A percentile compares a stretch with the other conserved stretches of the same genome.
phyloP scores from a whole-genome alignment of 176 grass and related monocot genomes.

The Lolium perenne region DNA sequence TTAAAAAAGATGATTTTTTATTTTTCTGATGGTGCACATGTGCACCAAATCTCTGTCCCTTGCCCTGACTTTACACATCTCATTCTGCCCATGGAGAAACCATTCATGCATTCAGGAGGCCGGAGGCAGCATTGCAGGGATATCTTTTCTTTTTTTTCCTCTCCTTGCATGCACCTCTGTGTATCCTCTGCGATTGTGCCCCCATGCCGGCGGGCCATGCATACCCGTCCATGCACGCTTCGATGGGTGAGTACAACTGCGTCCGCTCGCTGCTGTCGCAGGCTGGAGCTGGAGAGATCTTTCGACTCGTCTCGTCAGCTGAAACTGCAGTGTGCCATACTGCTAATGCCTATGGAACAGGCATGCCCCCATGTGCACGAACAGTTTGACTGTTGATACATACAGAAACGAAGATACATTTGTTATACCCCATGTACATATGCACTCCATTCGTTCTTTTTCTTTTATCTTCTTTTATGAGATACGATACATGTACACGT shows the following conservation, averaged over 20 bases:
- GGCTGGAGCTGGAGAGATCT: not conserved
- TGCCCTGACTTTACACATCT: too few relatives aligned
- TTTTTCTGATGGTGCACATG: too few relatives aligned
- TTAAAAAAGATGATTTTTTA: too few relatives aligned
- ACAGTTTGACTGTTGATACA: not conserved
- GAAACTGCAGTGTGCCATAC: too few relatives aligned
- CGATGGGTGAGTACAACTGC: not conserved
- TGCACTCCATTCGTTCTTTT: not conserved
- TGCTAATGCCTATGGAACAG: too few relatives aligned
- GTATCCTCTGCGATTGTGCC: not conserved
- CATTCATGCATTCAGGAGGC: not conserved
- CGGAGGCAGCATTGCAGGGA: not conserved
- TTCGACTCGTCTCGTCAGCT: not conserved
- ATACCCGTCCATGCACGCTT: not conserved
- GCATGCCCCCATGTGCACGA: too few relatives aligned
- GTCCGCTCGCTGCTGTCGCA: too few relatives aligned
- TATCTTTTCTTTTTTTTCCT: not conserved
- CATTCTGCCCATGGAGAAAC: constrained; percentile 2
- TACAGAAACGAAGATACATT: too few relatives aligned
- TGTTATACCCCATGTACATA: too few relatives aligned
- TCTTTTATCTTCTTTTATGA: not conserved
- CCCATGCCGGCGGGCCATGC: not conserved
- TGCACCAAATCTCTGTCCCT: too few relatives aligned
- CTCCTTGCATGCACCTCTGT: too few relatives aligned
- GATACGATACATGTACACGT: not conserved